phyloP scores from a whole-genome alignment of 768 basidiomycete genomes.

The Hypholoma fasciculare region DNA sequence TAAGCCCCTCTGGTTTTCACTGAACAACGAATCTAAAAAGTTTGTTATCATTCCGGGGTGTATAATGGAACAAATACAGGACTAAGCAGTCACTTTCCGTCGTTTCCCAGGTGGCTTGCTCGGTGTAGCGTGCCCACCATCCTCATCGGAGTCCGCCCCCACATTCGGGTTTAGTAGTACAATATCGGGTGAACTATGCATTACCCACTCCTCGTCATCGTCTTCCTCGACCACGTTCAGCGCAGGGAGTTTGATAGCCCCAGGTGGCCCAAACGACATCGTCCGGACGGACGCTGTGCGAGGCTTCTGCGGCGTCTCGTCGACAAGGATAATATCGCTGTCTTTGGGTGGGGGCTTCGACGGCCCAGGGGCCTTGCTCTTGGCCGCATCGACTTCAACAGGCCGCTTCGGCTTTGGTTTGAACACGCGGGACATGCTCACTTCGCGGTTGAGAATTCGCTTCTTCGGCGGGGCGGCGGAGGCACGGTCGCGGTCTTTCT shows the following conservation, averaged over 20 bases:
- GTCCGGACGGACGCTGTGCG: slow-evolving; percentile 12
- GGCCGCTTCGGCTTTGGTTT: slow-evolving; percentile 40
- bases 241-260: not conserved
- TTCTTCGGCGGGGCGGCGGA: slow-evolving; percentile 43
- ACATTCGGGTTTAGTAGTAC: slow-evolving; percentile 27
- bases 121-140: slow-evolving; percentile 17
- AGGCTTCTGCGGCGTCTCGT: slow-evolving; percentile 15
- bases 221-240: slow-evolving; percentile 1
- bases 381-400: slow-evolving; percentile 11
- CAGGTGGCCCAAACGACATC: slow-evolving; percentile 7
- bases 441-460: slow-evolving; percentile 62
- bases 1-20: not conserved
- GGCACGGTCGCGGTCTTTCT: slow-evolving; percentile 40
- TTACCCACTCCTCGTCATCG: slow-evolving; percentile 37
- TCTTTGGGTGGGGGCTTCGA: slow-evolving; percentile 11
- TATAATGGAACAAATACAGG: not conserved
- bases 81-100: not conserved
- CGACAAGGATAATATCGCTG: slow-evolving; percentile 14
- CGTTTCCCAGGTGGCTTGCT: slow-evolving; percentile 18
- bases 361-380: slow-evolving; percentile 5
- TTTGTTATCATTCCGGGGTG: not conserved
- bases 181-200: slow-evolving; percentile 45
- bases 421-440: slow-evolving; percentile 77
- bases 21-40: not conserved
- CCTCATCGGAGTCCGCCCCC: slow-evolving; percentile 7